A percentile compares a stretch with the other conserved stretches of the same genome.
These are phyloP conservation scores for Malassezia dermatis DNA, from an alignment of 1,284 basidiomycete species.

Conservation along the genomic window DNA sequence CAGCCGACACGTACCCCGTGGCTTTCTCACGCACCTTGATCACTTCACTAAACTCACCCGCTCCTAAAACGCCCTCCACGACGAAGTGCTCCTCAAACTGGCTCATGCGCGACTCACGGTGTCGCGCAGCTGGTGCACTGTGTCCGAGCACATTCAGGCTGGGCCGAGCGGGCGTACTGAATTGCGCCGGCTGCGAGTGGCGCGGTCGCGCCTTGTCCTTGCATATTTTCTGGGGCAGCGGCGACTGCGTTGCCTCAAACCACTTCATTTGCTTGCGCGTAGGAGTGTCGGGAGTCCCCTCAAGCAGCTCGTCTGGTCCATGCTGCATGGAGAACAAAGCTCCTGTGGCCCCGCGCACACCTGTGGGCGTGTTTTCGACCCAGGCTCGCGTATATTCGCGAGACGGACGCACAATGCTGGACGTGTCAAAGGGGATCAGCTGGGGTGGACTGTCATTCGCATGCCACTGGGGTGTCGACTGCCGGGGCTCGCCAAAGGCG, in stretches of 20 bases:
- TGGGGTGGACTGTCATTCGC: background rate
- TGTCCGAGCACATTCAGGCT: background rate
- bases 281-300: slow-evolving; percentile 6
- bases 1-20: slow-evolving; percentile 62
- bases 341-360: background rate
- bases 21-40: slow-evolving; percentile 72
- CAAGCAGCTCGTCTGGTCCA: background rate
- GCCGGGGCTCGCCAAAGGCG: background rate
- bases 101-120: slow-evolving; percentile 12
- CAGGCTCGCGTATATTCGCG: background rate
- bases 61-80: slow-evolving; percentile 70
- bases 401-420: background rate
- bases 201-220: slow-evolving; percentile 11
- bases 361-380: slow-evolving; percentile 1
- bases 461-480: background rate
- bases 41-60: slow-evolving; percentile 87
- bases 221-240: slow-evolving; percentile 25
- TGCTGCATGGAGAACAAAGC: background rate
- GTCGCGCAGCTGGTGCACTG: slow-evolving; percentile 13
- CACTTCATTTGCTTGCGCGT: slow-evolving; percentile 30
- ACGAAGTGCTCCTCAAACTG: slow-evolving; percentile 54
- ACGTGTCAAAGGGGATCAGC: background rate
- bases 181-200: slow-evolving; percentile 8
- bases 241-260: slow-evolving; percentile 36
- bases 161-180: slow-evolving; percentile 1